phyloP scores from a whole-genome alignment of 257 asterid species.

The Paraleonurus japonicus region DNA sequence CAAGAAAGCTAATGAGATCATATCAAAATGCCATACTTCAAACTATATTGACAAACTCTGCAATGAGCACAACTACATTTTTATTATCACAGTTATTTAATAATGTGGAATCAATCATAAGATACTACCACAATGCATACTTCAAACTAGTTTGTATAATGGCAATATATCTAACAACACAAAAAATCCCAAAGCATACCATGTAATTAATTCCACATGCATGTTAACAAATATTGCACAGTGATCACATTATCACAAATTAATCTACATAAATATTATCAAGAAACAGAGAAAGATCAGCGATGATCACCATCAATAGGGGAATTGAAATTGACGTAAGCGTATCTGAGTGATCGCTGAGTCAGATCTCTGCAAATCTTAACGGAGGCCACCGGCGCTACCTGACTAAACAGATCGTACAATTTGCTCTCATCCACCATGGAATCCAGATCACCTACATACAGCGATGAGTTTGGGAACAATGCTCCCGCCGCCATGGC shows the following conservation, averaged over 20 bases:
- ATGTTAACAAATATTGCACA: constrained; percentile 20
- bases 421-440: constrained; percentile 61
- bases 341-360: constrained; percentile 61
- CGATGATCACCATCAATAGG: constrained; percentile 55
- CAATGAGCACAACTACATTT: not conserved
- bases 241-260: not conserved
- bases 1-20: not conserved
- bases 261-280: not conserved
- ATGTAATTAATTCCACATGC: constrained; percentile 19
- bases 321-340: constrained; percentile 63
- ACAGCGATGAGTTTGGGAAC: constrained; percentile 46
- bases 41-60: not conserved
- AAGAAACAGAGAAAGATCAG: not conserved
- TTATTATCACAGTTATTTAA: too few species aligned
- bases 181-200: not conserved
- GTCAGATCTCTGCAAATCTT: constrained; percentile 75
- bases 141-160: too few species aligned
- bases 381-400: constrained; percentile 63
- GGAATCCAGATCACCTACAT: constrained; percentile 79
- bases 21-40: not conserved
- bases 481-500: constrained; percentile 2
- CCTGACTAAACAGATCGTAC: constrained; percentile 65
- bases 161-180: not conserved
- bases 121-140: too few species aligned
- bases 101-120: too few species aligned